Evolutionary conservation across 2,329 filamentous ascomycete species (phyloP).

Genomic region (Trichoderma brevicompactum): DNA sequence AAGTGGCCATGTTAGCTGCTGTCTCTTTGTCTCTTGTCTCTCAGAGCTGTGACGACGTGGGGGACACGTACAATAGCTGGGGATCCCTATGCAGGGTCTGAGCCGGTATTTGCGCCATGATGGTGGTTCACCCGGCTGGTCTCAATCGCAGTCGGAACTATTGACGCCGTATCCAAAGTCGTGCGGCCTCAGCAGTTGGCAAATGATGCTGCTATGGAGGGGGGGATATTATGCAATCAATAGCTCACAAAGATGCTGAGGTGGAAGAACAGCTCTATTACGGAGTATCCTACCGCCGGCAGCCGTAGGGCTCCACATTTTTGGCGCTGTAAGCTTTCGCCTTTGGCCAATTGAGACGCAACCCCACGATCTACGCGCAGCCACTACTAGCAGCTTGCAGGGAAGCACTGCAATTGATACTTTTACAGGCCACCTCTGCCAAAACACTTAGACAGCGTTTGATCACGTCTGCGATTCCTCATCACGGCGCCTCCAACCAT

Average conservation of each 20-base stretch:
- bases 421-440: conserved; percentile 32
- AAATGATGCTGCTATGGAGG: conserved; percentile 15
- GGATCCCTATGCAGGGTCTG: conserved; percentile 99
- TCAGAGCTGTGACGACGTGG: not conserved
- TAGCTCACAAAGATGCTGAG: conserved; percentile 2
- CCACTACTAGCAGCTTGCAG: conserved; percentile 1
- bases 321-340: not conserved
- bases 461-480: not conserved
- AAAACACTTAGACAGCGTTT: not conserved
- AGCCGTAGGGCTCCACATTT: not conserved
- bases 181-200: not conserved
- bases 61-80: conserved; percentile 80
- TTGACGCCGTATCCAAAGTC: not conserved
- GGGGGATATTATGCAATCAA: not conserved
- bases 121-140: conserved; percentile 52
- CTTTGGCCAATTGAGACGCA: not conserved
- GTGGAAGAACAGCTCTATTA: conserved; percentile 20
- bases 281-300: conserved; percentile 28
- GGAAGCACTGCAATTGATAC: conserved; percentile 15
- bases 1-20: conserved; percentile 34
- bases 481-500: conserved; percentile 35
- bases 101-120: conserved; percentile 83
- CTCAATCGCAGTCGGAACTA: not conserved
- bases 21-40: conserved; percentile 22
- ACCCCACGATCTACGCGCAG: conserved; percentile 18